Evolutionary conservation across 331 rosid genomes (phyloP).

Genomic region (Pyracantha coccinea): DNA sequence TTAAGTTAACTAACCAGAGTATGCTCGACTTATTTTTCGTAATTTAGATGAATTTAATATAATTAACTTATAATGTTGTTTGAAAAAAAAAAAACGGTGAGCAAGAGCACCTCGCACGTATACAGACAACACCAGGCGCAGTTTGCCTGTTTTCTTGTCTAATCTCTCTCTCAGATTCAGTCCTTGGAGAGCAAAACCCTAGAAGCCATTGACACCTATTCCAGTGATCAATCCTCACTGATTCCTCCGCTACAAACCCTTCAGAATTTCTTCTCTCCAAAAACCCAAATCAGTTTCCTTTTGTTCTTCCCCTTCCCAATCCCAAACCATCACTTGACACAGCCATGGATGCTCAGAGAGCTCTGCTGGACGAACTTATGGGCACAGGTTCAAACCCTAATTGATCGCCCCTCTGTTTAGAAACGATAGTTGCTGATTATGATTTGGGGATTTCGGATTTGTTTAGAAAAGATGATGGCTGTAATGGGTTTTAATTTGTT

Average conservation of each 20-base stretch:
- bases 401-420: background rate
- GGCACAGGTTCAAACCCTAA: constrained; percentile 57
- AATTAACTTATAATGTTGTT: too few relatives aligned
- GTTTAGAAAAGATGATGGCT: background rate
- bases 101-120: background rate
- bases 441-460: background rate
- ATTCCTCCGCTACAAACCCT: background rate
- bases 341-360: constrained; percentile 98
- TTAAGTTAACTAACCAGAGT: too few relatives aligned
- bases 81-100: background rate
- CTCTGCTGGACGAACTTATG: constrained; percentile 97
- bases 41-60: too few relatives aligned
- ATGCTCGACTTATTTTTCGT: too few relatives aligned
- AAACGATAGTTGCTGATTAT: background rate
- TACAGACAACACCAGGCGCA: background rate
- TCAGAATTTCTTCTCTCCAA: background rate
- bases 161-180: background rate
- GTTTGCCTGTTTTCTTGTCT: background rate
- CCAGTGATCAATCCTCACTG: background rate
- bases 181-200: constrained; percentile 25
- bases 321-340: background rate
- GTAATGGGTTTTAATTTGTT: background rate
- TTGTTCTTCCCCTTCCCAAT: background rate
- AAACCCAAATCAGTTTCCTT: background rate
- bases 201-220: background rate